A percentile compares a stretch with the other conserved stretches of the same genome.
Evolutionary conservation across 305 asterid genomes (phyloP).

Genomic region (Fraxinus floribunda): DNA sequence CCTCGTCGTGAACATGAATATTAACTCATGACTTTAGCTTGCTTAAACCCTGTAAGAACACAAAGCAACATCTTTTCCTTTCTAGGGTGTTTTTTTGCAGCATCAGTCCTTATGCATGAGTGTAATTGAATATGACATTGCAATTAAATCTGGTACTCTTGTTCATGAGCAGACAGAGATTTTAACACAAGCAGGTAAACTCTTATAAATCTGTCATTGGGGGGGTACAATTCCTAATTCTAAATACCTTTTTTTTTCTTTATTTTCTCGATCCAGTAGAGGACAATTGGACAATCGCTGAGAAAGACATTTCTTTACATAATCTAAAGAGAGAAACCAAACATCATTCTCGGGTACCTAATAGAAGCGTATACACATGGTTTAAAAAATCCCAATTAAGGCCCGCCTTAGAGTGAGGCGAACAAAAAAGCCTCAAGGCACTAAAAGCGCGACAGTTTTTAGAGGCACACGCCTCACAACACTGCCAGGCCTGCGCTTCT

Average conservation of each 20-base stretch:
- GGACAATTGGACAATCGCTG: not conserved
- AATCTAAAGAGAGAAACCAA: not conserved
- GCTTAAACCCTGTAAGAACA: not conserved
- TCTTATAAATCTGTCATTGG: not conserved
- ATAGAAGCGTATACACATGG: not conserved
- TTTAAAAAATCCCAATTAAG: not conserved
- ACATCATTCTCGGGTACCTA: not conserved
- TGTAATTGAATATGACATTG: not conserved
- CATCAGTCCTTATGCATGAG: not conserved
- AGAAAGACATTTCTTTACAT: not conserved
- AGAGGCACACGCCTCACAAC: not conserved
- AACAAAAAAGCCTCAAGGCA: not conserved
- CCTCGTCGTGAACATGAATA: not conserved
- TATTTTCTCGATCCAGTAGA: no score
- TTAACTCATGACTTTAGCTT: not conserved
- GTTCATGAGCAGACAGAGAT: not conserved
- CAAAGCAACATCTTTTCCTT: not conserved
- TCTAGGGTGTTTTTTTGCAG: not conserved
- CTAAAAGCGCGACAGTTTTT: not conserved
- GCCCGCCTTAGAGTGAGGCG: not conserved
- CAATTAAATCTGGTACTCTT: not conserved
- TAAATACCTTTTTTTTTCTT: no score
- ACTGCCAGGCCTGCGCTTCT: not conserved
- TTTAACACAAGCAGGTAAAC: not conserved
- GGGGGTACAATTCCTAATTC: not conserved